These are phyloP conservation scores for Ramalina intermedia DNA, from an alignment of 495 filamentous ascomycete genomes.

Conservation along the genomic window DNA sequence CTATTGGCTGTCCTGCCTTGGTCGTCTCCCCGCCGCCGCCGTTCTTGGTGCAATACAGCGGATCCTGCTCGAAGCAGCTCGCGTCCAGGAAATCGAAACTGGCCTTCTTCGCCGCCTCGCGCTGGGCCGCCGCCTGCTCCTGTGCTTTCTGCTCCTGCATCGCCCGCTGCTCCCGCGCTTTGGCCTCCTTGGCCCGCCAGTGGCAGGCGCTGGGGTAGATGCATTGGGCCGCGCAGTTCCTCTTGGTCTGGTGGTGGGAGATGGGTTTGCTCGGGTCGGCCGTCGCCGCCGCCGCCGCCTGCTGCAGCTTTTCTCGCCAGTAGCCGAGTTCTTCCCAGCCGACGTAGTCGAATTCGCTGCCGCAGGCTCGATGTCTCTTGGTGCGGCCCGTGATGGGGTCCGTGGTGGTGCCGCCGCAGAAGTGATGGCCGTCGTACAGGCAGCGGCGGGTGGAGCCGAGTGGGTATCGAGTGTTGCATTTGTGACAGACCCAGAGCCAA, in stretches of 20 bases:
- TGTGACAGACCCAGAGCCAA: slow-evolving; percentile 35
- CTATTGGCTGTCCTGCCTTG: neutral
- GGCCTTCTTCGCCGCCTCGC: neutral
- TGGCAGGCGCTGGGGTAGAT: slow-evolving; percentile 12
- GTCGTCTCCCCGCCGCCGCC: neutral
- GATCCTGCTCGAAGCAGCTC: neutral
- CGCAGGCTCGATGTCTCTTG: slow-evolving; percentile 24
- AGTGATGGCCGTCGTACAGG: slow-evolving; percentile 33
- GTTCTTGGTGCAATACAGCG: neutral
- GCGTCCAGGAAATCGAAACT: neutral
- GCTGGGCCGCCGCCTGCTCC: neutral
- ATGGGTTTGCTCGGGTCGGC: neutral
- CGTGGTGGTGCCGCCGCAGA: slow-evolving; percentile 29
- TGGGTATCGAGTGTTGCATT: slow-evolving; percentile 26
- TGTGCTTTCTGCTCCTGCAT: neutral
- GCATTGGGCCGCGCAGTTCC: slow-evolving; percentile 9
- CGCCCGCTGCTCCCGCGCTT: neutral
- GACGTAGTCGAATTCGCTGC: slow-evolving; percentile 31
- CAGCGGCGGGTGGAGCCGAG: slow-evolving; percentile 31
- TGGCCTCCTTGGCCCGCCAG: slow-evolving; percentile 4
- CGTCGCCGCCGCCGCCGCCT: neutral
- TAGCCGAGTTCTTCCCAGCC: slow-evolving; percentile 28
- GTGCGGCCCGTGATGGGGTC: slow-evolving; percentile 14
- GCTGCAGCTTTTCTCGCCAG: slow-evolving; percentile 19
- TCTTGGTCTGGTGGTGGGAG: neutral